A percentile compares a stretch with the other conserved stretches of the same genome.
phyloP scores from a whole-genome alignment of 306 rosid species.

The Cucurbita moschata region DNA sequence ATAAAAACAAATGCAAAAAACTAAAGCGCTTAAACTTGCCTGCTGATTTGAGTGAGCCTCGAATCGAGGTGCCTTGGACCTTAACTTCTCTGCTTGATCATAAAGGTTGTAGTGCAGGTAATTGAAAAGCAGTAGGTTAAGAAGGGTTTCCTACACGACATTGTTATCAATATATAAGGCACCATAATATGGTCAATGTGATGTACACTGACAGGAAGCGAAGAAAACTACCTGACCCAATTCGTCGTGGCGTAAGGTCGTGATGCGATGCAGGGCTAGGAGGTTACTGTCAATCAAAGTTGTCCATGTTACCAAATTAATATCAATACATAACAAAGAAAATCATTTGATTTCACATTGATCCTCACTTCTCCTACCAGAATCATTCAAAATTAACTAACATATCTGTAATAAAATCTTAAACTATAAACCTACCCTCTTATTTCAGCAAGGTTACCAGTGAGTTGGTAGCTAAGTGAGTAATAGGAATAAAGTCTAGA shows the following conservation, averaged over 20 bases:
- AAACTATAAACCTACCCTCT: conserved; percentile 50
- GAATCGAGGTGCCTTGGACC: conserved; percentile 98
- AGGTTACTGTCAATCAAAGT: conserved; percentile 49
- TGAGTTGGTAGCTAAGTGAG: conserved; percentile 78
- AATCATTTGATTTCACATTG: not conserved
- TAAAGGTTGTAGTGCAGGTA: conserved; percentile 88
- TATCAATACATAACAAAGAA: not conserved
- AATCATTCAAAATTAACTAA: not conserved
- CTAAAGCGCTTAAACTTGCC: conserved; percentile 18
- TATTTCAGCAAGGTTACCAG: conserved; percentile 83
- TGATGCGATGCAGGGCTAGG: conserved; percentile 76
- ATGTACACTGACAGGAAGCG: not conserved
- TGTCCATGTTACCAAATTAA: not conserved
- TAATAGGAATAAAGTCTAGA: conserved; percentile 79
- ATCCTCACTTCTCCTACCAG: not conserved
- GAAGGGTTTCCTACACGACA: conserved; percentile 85
- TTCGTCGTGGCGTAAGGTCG: conserved; percentile 91
- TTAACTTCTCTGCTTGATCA: conserved; percentile 94
- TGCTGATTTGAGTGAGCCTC: conserved; percentile 99
- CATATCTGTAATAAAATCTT: not conserved
- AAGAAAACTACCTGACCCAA: conserved; percentile 79
- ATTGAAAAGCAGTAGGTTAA: conserved; percentile 79
- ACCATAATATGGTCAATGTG: not conserved
- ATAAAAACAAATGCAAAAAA: not conserved
- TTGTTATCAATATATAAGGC: conserved; percentile 14